Evolutionary conservation across 1,284 basidiomycete species (phyloP), one percentile per base, ranked within the genome.

Genomic region (Rhodotorula sp.): DNA sequence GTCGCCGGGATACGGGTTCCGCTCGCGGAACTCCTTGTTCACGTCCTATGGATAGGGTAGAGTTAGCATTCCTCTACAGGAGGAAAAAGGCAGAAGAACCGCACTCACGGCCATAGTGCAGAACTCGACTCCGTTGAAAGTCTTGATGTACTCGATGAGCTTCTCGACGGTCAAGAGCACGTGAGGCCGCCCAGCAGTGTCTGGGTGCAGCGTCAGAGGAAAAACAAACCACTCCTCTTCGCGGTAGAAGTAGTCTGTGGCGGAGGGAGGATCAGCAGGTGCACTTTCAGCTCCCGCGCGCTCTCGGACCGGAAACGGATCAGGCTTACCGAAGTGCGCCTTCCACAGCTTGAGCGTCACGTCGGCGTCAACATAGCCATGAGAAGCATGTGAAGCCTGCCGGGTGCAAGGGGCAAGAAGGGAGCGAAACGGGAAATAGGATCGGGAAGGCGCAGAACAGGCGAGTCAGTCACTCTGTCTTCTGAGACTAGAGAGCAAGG

Each of bases 161-260:
- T 64, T 56, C 78, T 91, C 88, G 84, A 91, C 85, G 87, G 90
- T 90, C 64, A 89, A 82, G 14, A 90, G 81, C n/a, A 90, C 88
- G 79, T 85, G 83, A 30, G 84, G 83, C 17, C 84, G 82, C 85
- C 88, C 87, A 76, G 87, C 87, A n/a, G 89, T 88, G 72, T 91
- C 89, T 0, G 89, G 89, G 76, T 90, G 89, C 45, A 91, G 88
- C 37, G 62, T 62, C 20, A 69, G 44, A 6, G 56, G 63, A 57
- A 65, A 65, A 4, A 48, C 33, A 75, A 90, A 91, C 76, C 87
- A 85, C 73, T 88, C 86, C 75, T 89, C 86, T 72, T 89, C 87
- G 60, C 75, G 67, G 78, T 88, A 90, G 63, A 85, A 84, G 78
- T 90, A 91, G 0, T 78, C 60, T 67, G 78, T 88, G 89, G 1